These are phyloP conservation scores for Sporothrix dimorphospora DNA, from an alignment of 2,329 filamentous ascomycete species.

Conservation along the genomic window DNA sequence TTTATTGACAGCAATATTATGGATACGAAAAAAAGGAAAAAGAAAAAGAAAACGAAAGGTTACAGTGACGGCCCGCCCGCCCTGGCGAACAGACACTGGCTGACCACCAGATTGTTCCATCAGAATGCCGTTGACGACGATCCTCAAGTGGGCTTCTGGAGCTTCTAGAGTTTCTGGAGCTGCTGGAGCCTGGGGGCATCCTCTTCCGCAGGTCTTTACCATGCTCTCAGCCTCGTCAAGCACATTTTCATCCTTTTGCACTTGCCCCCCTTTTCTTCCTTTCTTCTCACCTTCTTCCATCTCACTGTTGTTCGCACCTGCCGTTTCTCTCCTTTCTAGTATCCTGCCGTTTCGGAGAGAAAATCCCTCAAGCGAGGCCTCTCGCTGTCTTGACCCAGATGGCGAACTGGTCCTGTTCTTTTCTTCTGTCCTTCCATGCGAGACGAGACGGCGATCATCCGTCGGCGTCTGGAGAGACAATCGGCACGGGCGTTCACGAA, in stretches of 20 bases:
- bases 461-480: conserved; percentile 8
- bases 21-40: not conserved
- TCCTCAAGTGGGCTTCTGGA: not conserved
- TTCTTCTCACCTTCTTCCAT: not conserved
- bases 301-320: not conserved
- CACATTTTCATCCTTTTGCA: no score
- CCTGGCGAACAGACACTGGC: conserved; percentile 19
- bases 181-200: not conserved
- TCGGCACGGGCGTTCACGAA: not conserved
- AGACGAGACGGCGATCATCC: conserved; percentile 19
- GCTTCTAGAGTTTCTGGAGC: not conserved
- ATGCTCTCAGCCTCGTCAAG: not conserved
- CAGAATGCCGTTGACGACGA: not conserved
- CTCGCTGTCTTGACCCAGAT: not conserved
- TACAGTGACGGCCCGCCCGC: conserved; percentile 15
- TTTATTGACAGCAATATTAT: not conserved
- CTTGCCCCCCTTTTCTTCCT: not conserved
- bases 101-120: not conserved
- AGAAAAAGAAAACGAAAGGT: not conserved
- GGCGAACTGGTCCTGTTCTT: not conserved
- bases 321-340: not conserved
- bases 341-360: conserved; percentile 9
- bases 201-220: not conserved
- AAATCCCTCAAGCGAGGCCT: not conserved
- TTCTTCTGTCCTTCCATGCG: not conserved